Percentiles rank a stretch among this genome's conserved stretches.
Conservation (phyloP, 441 rosid genomes). For the Rhodomyrtus psidioides region DNA sequence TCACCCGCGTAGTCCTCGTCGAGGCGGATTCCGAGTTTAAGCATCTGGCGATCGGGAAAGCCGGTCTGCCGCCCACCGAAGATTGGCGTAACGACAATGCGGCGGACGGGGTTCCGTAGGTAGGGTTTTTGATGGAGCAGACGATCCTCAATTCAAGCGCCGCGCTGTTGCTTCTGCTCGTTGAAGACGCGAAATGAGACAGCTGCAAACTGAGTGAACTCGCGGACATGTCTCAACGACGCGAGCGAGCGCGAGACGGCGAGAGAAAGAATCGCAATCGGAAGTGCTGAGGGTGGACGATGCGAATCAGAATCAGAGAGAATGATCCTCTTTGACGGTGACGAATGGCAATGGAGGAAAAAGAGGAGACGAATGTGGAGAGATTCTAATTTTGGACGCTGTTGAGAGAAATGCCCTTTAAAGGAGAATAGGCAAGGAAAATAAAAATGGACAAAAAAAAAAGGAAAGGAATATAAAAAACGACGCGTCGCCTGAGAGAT, state of each 20-base stretch:
- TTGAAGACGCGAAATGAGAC: not conserved
- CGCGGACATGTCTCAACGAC: not conserved
- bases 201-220: not conserved
- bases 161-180: not conserved
- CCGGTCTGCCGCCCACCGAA: not conserved
- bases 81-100: not conserved
- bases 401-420: not conserved
- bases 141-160: not conserved
- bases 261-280: not conserved
- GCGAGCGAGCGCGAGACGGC: not conserved
- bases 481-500: constrained; percentile 17
- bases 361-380: not conserved
- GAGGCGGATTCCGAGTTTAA: not conserved
- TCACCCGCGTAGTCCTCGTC: not conserved
- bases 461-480: not conserved
- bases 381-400: not conserved
- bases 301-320: not conserved
- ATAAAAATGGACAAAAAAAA: not conserved
- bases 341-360: not conserved
- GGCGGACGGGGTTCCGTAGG: not conserved
- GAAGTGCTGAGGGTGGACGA: not conserved
- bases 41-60: not conserved
- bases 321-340: not conserved
- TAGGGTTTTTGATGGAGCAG: not conserved
- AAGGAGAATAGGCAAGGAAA: not conserved